Percentiles rank a stretch among this genome's conserved stretches.
Evolutionary conservation across 73 alveolate genomes (phyloP).

Genomic region (Durusdinium trenchii): DNA sequence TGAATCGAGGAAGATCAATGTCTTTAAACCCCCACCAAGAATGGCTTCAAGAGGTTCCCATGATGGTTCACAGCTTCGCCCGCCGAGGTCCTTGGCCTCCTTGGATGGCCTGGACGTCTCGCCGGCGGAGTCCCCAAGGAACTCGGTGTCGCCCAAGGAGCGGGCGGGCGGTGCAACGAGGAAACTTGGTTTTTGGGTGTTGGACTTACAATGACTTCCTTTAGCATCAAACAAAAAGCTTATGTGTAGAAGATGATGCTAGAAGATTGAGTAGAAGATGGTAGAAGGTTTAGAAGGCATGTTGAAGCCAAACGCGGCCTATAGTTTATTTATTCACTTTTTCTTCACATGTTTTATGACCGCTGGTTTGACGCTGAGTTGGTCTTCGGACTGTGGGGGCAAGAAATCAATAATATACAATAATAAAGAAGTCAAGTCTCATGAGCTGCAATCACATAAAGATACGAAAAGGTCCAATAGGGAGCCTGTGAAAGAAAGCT

Average conservation of each 20-base stretch:
- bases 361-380: too few species aligned
- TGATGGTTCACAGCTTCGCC: neutral
- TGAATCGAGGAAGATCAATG: neutral
- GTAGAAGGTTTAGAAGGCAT: too few species aligned
- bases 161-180: neutral
- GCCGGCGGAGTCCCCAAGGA: neutral
- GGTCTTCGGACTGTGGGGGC: too few species aligned
- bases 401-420: too few species aligned
- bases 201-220: neutral
- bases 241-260: neutral
- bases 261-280: neutral
- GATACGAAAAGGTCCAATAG: too few species aligned
- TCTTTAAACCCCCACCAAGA: neutral
- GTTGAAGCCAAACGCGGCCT: too few species aligned
- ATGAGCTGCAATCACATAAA: too few species aligned
- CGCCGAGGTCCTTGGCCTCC: conserved; percentile 25
- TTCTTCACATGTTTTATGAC: too few species aligned
- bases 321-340: too few species aligned
- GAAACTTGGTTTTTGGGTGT: neutral
- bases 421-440: too few species aligned
- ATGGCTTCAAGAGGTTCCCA: neutral
- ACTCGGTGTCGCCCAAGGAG: conserved; percentile 23
- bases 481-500: too few species aligned
- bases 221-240: neutral
- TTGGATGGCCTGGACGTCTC: conserved; percentile 29